Evolutionary conservation across 164 flowering plant species (phyloP), one percentile per base, ranked within the genome.

Genomic region (Taxillus chinensis): DNA sequence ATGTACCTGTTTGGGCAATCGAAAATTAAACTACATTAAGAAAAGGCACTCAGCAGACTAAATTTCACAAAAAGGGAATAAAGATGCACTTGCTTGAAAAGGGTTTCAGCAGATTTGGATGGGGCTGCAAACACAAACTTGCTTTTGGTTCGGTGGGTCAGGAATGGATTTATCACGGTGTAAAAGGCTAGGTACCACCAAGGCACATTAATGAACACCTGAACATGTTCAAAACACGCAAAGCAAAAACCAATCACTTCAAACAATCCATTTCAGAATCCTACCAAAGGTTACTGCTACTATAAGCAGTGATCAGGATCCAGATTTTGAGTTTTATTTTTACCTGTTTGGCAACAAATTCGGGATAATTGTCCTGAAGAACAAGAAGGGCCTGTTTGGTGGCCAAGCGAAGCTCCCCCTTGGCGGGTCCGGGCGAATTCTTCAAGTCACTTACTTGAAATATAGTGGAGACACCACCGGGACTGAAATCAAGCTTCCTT

Each of bases 291-390:
- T 27, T 27, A 27, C 27, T 27, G 27, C 27, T 27, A 27, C 27
- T 27, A 2, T 27, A 27, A 27, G 27, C 27, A 27, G 27, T 27
- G 1, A 27, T 27, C 27, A 27, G 27, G 27, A 27, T 27, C 27
- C 27, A 27, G 27, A 27, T 2, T 27, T 27, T 27, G 27, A 27
- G 1, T 27, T 27, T 27, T 27, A 27, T 27, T 27, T 27, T 10
- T 57, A 80, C 86, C 84, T 82, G 86, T 55, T 82, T 82, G 38
- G 82, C 75, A 13, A 78, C 83, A 53, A 82, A 80, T 61, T 80
- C 83, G n/a, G 86, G 86, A 64, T 82, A 82, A 60, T 82, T 82
- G 64, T 82, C 86, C 73, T 82, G 86, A 37, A 82, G 74, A 61
- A 82, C 13, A 16, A 70, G 76, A 17, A 82, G 63, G 27, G 82